A percentile compares a stretch with the other conserved stretches of the same genome.
phyloP scores from a whole-genome alignment of 2,329 filamentous ascomycete species.

The Botrytis paeoniae region DNA sequence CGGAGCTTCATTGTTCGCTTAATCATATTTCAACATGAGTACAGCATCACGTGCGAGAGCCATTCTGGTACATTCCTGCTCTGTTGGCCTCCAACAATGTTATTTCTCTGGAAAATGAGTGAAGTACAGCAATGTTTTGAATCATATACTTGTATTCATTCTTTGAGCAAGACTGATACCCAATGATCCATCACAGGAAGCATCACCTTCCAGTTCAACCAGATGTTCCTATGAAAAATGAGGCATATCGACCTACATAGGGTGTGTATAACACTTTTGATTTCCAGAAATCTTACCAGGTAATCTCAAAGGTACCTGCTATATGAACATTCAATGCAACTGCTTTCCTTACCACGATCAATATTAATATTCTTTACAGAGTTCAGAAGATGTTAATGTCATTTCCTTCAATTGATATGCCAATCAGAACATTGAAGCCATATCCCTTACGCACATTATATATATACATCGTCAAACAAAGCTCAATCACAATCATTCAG shows the following conservation, averaged over 20 bases:
- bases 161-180: background rate
- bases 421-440: background rate
- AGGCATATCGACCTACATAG: background rate
- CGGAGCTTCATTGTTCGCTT: conserved; percentile 1
- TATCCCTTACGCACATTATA: too few relatives aligned
- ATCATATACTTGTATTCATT: background rate
- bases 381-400: too few relatives aligned
- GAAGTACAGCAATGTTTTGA: background rate
- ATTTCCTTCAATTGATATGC: background rate
- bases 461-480: background rate
- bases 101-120: background rate
- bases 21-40: background rate
- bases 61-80: background rate
- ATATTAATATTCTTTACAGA: background rate
- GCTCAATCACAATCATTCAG: background rate
- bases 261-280: background rate
- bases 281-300: background rate
- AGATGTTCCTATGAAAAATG: background rate
- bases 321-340: background rate
- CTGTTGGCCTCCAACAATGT: background rate
- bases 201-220: background rate
- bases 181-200: background rate
- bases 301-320: background rate
- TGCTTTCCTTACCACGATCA: background rate
- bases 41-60: background rate